Percentiles rank a stretch among this genome's conserved stretches.
These are phyloP conservation scores for Cystofilobasidium capitatum DNA, from an alignment of 768 basidiomycete genomes.

Conservation along the genomic window DNA sequence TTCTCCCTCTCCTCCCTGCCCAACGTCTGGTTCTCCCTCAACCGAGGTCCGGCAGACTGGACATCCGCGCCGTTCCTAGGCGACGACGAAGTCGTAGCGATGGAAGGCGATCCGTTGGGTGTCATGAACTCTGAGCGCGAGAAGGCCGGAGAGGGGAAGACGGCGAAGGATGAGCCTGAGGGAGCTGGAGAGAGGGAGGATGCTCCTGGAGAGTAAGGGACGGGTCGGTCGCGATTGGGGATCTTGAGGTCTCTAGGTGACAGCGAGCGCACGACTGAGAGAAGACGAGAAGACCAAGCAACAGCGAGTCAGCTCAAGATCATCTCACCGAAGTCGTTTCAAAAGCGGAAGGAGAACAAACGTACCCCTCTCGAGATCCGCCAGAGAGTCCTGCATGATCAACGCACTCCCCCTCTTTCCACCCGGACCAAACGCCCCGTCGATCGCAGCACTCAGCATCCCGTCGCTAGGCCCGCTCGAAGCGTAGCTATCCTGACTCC, in stretches of 20 bases:
- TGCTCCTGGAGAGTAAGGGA: not conserved
- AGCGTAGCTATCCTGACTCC: not conserved
- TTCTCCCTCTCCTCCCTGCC: not conserved
- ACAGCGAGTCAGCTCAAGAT: not conserved
- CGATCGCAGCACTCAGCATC: not conserved
- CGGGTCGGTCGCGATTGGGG: not conserved
- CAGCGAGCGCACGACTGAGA: not conserved
- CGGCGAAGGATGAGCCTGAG: slow-evolving; percentile 27
- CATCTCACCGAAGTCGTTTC: not conserved
- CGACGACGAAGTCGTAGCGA: not conserved
- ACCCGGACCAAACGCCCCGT: not conserved
- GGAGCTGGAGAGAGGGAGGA: slow-evolving; percentile 12
- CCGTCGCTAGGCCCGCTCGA: slow-evolving; percentile 2
- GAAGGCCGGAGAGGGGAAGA: slow-evolving; percentile 18
- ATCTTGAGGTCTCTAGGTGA: slow-evolving; percentile 2
- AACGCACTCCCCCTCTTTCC: not conserved
- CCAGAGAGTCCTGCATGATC: not conserved
- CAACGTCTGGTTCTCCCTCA: not conserved
- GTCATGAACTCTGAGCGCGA: not conserved
- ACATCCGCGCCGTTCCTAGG: not conserved
- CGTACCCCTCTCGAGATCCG: not conserved
- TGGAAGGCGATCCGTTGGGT: not conserved
- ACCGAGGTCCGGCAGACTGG: too few relatives aligned
- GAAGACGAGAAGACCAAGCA: not conserved
- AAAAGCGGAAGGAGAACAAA: not conserved